phyloP scores from a whole-genome alignment of 1,284 basidiomycete genomes.

The Marasmius sp. region DNA sequence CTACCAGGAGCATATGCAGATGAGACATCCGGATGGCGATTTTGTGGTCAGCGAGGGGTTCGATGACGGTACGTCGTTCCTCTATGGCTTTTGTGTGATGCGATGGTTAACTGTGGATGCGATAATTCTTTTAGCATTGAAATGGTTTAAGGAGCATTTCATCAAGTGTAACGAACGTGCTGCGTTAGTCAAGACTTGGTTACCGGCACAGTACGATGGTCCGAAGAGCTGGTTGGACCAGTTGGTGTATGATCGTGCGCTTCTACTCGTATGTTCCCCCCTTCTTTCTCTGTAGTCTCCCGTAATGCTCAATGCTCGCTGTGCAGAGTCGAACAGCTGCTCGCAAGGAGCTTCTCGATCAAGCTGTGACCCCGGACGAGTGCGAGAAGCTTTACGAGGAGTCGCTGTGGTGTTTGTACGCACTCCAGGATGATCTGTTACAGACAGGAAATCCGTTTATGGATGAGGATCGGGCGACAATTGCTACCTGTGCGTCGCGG shows the following conservation, averaged over 20 bases:
- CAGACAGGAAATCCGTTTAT: constrained; percentile 81
- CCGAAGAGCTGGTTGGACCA: constrained; percentile 78
- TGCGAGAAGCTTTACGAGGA: constrained; percentile 95
- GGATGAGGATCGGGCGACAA: constrained; percentile 82
- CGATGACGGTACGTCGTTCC: constrained; percentile 59
- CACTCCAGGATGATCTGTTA: constrained; percentile 87
- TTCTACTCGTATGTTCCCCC: constrained; percentile 52
- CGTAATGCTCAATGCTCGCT: not conserved
- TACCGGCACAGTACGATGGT: constrained; percentile 70
- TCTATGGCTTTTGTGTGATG: not conserved
- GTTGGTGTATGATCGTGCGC: constrained; percentile 78
- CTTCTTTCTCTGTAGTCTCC: not conserved
- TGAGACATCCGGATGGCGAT: constrained; percentile 73
- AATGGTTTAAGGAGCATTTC: constrained; percentile 79
- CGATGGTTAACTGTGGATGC: constrained; percentile 5
- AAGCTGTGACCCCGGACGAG: constrained; percentile 72
- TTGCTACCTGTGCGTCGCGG: constrained; percentile 65
- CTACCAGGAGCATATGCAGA: constrained; percentile 73
- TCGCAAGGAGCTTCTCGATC: constrained; percentile 85
- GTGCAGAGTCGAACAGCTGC: constrained; percentile 88
- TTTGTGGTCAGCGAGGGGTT: constrained; percentile 74
- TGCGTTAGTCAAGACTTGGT: constrained; percentile 77
- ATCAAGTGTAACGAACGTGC: constrained; percentile 76
- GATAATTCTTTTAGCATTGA: constrained; percentile 48
- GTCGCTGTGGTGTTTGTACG: constrained; percentile 89